phyloP scores from a whole-genome alignment of 2,329 filamentous ascomycete species.

The Phaeosphaeriaceae sp. region DNA sequence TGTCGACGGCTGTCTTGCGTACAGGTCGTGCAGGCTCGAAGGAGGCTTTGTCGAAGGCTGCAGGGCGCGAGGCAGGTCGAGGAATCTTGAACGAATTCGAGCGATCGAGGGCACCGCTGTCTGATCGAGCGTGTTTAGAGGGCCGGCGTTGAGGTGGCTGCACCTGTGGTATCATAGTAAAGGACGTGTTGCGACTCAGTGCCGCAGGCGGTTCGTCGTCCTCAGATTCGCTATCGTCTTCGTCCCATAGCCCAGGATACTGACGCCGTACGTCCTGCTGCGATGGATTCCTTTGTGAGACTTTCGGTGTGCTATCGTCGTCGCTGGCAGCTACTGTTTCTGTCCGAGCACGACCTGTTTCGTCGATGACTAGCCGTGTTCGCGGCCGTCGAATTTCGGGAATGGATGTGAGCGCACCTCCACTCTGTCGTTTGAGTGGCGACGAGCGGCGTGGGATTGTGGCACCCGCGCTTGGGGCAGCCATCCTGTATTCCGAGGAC shows the following conservation, averaged over 20 bases:
- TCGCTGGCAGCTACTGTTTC: constrained; percentile 51
- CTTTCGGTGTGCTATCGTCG: constrained; percentile 39
- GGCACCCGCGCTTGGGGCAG: constrained; percentile 24
- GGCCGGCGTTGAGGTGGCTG: constrained; percentile 32
- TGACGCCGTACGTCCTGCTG: constrained; percentile 41
- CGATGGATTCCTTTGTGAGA: constrained; percentile 25
- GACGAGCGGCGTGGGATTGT: constrained; percentile 54
- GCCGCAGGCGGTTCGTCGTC: constrained; percentile 40
- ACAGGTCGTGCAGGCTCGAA: constrained; percentile 38
- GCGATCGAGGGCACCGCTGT: constrained; percentile 36
- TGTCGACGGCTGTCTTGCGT: constrained; percentile 26
- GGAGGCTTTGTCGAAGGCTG: constrained; percentile 41
- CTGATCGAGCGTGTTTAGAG: constrained; percentile 45
- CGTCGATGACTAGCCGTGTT: constrained; percentile 57
- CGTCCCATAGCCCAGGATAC: constrained; percentile 55
- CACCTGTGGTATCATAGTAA: constrained; percentile 39
- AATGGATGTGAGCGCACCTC: constrained; percentile 53
- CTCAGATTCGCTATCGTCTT: constrained; percentile 49
- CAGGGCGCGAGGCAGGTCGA: constrained; percentile 40
- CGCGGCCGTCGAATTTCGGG: constrained; percentile 53
- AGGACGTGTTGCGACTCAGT: constrained; percentile 46
- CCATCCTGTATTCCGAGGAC: constrained; percentile 39
- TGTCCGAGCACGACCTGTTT: constrained; percentile 55
- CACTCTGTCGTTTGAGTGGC: constrained; percentile 54
- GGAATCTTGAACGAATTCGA: constrained; percentile 43